phyloP scores from a whole-genome alignment of 2,329 filamentous ascomycete genomes.

The Pestalotiopsis sp. region DNA sequence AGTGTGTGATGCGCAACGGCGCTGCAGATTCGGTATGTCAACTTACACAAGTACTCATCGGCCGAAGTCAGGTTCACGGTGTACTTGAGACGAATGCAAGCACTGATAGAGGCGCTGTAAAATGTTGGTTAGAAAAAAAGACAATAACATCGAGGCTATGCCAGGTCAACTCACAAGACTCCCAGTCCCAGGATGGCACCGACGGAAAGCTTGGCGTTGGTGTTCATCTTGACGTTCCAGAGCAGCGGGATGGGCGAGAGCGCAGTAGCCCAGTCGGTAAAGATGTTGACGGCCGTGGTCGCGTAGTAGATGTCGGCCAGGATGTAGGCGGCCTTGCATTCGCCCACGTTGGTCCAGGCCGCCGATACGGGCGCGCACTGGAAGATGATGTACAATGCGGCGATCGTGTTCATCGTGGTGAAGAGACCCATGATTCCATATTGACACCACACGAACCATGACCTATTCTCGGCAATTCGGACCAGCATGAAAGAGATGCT shows the following conservation, averaged over 20 bases:
- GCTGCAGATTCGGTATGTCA: not conserved
- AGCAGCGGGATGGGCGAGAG: slow-evolving; percentile 19
- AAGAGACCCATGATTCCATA: slow-evolving; percentile 19
- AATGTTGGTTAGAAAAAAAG: not conserved
- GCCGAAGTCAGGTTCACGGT: slow-evolving; percentile 18
- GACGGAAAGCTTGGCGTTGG: slow-evolving; percentile 20
- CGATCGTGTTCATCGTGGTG: slow-evolving; percentile 18
- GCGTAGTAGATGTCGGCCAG: slow-evolving; percentile 21
- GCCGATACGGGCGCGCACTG: slow-evolving; percentile 17
- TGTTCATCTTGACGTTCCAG: slow-evolving; percentile 21
- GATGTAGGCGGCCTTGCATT: slow-evolving; percentile 15
- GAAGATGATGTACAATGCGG: slow-evolving; percentile 21
- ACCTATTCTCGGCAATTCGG: slow-evolving; percentile 16
- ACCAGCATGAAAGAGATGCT: slow-evolving; percentile 18
- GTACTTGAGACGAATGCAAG: slow-evolving; percentile 21
- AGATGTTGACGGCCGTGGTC: slow-evolving; percentile 19
- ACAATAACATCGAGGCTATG: too few relatives aligned
- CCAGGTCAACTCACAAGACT: slow-evolving; percentile 11
- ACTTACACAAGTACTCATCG: slow-evolving; percentile 18
- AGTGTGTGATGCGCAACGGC: not conserved
- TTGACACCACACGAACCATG: slow-evolving; percentile 12
- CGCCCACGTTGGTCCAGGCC: slow-evolving; percentile 16
- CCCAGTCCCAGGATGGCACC: slow-evolving; percentile 19
- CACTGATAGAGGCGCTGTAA: slow-evolving; percentile 18
- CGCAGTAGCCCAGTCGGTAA: slow-evolving; percentile 1